Evolutionary conservation across 352 stramenopile species (phyloP).

Genomic region (Phytophthora meadii): DNA sequence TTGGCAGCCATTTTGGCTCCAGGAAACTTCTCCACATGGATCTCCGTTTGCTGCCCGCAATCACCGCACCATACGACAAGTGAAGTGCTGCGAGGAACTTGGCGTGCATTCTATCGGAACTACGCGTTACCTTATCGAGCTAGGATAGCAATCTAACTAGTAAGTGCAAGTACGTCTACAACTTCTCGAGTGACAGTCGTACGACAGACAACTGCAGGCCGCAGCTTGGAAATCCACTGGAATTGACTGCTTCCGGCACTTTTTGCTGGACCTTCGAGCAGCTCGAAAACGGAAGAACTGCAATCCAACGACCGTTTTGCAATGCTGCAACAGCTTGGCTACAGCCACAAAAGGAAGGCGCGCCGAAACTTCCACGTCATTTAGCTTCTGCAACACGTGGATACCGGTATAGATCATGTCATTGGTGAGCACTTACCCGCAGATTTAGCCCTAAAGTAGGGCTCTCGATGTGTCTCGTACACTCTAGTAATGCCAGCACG

Average conservation of each 20-base stretch:
- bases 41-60: constrained; percentile 1
- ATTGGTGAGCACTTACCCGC: too few species aligned
- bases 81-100: too few species aligned
- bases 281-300: neutral
- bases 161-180: neutral
- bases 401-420: too few species aligned
- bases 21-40: neutral
- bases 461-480: neutral
- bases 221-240: neutral
- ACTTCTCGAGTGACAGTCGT: neutral
- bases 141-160: neutral
- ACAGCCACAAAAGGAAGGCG: constrained; percentile 15
- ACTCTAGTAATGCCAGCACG: neutral
- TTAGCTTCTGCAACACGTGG: too few species aligned
- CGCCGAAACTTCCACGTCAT: constrained; percentile 5
- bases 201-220: neutral
- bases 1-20: neutral
- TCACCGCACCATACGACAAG: neutral
- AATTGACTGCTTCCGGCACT: too few species aligned
- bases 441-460: too few species aligned
- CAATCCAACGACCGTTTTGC: constrained; percentile 15
- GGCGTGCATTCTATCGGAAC: neutral
- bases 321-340: constrained; percentile 10
- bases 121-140: neutral
- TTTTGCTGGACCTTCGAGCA: too few species aligned